Evolutionary conservation across 441 rosid species (phyloP), one percentile per base, ranked within the genome.

Genomic region (Daphne laureola): DNA sequence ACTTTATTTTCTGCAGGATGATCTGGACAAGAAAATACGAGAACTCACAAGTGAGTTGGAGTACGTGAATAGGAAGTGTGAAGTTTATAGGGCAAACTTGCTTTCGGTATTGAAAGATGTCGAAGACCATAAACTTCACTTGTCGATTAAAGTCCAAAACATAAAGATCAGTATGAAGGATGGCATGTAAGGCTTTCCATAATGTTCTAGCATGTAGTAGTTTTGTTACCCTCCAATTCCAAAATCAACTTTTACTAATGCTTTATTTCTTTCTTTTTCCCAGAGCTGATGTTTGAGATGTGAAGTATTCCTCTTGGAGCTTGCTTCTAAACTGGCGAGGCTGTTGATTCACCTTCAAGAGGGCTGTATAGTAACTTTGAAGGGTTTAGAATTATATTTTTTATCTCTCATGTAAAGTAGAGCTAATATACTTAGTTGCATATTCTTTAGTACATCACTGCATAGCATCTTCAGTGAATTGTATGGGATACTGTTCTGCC

Each of bases 111-210:
- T 87, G 65, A 90, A 81, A 69, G 96, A 90, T 70, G 73, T 90
- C 23, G 97, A 90, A 74, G 87, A 87, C 69, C 86, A 90, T 65
- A 90, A 87, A 71, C 81, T 87, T 47, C 95, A 82, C 61, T 46
- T 90, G 64, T 81, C 97, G 40, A 80, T 84, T 62, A 81, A 84
- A 73, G 89, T 83, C 70, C 89, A 84, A 67, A 90, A 75, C 67
- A 81, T 82, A 46, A 86, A 82, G 67, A 84, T 86, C 68, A 75
- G 89, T 61, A 61, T 84, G 84, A 90, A 84, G 73, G 87, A 83
- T 43, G 75, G 74, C 59, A 68, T 79, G 46, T 79, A 63, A 77
- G 57, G 74, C 49, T 31, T 64, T 63, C 67, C 62, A 56, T 50
- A 54, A 63, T 15, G 43, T 66, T 59, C 43, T 58, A 13, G 43